Evolutionary conservation across 78 protist genomes (phyloP).

Genomic region (Dictyostelium citrinum): DNA sequence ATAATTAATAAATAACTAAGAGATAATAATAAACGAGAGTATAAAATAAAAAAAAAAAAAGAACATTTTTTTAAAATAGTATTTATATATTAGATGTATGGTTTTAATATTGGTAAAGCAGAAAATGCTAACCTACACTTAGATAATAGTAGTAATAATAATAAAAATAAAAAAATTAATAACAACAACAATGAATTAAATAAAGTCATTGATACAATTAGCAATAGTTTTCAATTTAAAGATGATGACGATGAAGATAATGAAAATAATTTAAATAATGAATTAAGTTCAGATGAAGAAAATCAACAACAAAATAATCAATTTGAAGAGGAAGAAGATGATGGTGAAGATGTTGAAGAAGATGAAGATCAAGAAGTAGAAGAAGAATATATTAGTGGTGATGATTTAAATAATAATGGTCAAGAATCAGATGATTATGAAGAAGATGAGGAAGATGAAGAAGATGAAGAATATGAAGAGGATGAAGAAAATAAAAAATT

Average conservation of each 20-base stretch:
- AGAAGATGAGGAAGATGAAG: not conserved
- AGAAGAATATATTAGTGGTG: not conserved
- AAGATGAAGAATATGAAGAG: not conserved
- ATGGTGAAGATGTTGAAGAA: too few relatives aligned
- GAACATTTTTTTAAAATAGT: not conserved
- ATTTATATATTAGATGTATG: conserved; percentile 9
- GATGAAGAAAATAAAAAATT: not conserved
- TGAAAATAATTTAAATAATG: not conserved
- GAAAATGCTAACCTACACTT: not conserved
- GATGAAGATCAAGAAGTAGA: not conserved
- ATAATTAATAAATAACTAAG: too few relatives aligned
- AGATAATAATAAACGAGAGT: too few relatives aligned
- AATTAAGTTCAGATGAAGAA: not conserved
- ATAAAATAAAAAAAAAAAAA: not conserved
- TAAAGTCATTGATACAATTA: not conserved
- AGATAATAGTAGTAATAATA: not conserved
- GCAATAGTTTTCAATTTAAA: not conserved
- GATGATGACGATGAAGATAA: not conserved
- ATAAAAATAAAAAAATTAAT: not conserved
- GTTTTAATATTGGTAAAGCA: conserved; percentile 13
- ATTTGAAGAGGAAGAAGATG: not conserved
- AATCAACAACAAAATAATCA: not conserved
- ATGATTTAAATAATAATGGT: not conserved
- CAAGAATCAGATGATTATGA: not conserved
- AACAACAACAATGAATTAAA: not conserved